These are phyloP conservation scores for Chenopodium suecicum DNA, from an alignment of 148 eudicot genomes.

Conservation along the genomic window DNA sequence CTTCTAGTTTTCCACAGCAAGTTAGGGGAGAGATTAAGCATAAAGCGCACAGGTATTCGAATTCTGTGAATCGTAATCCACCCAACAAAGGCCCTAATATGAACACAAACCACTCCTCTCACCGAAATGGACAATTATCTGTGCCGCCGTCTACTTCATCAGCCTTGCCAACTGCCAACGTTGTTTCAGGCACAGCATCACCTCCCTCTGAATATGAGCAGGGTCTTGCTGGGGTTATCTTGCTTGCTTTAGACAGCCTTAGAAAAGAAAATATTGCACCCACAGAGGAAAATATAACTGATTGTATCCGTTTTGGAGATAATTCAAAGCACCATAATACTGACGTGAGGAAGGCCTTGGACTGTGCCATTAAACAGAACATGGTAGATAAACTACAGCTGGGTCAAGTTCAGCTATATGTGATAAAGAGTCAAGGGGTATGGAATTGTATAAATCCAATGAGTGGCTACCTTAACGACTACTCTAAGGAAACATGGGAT, in stretches of 20 bases:
- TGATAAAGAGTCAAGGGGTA: constrained; percentile 65
- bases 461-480: constrained; percentile 51
- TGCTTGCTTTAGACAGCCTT: constrained; percentile 76
- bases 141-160: constrained; percentile 35
- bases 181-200: constrained; percentile 37
- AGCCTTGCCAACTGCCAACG: constrained; percentile 32
- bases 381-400: constrained; percentile 50
- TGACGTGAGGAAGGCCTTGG: constrained; percentile 72
- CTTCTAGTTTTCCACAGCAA: constrained; percentile 35
- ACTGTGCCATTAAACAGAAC: constrained; percentile 68
- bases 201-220: constrained; percentile 70
- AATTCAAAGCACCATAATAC: constrained; percentile 46
- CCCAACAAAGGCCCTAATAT: constrained; percentile 41
- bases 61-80: constrained; percentile 33
- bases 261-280: constrained; percentile 76
- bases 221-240: constrained; percentile 69
- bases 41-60: constrained; percentile 30
- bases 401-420: constrained; percentile 55
- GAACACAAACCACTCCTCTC: constrained; percentile 29
- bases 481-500: constrained; percentile 65
- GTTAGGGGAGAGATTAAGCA: constrained; percentile 25
- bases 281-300: constrained; percentile 68
- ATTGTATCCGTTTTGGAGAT: constrained; percentile 76
- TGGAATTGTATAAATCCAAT: constrained; percentile 76
- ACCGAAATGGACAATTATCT: constrained; percentile 35